Percentiles rank a stretch among this genome's conserved stretches.
These are phyloP conservation scores for Gentiana macrophylla DNA, from an alignment of 257 asterid genomes.

Conservation along the genomic window DNA sequence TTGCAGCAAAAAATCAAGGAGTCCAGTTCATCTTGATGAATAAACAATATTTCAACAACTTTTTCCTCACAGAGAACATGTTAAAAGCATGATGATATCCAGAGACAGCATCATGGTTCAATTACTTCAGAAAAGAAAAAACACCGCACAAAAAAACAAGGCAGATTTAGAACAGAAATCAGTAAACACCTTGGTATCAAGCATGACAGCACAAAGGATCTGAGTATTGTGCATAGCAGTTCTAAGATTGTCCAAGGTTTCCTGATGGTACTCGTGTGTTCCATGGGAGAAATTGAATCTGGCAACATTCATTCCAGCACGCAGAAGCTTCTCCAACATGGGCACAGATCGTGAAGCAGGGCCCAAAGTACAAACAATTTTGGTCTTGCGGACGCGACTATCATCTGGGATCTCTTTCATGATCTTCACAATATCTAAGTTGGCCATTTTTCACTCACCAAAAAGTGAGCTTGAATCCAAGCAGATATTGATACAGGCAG, in stretches of 20 bases:
- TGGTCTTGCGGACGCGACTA: conserved; percentile 64
- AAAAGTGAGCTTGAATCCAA: conserved; percentile 3
- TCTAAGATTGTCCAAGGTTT: conserved; percentile 52
- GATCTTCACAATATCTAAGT: conserved; percentile 52
- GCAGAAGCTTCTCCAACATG: conserved; percentile 71
- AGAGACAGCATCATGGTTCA: no score
- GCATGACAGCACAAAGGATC: conserved; percentile 78
- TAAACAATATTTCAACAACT: no score
- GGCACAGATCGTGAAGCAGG: conserved; percentile 73
- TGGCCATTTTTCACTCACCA: conserved; percentile 30
- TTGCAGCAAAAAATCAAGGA: no score
- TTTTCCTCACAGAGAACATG: neutral
- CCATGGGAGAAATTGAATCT: conserved; percentile 86
- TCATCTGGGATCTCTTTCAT: conserved; percentile 40
- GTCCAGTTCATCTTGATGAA: no score
- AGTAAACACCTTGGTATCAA: conserved; percentile 59
- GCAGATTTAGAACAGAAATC: neutral
- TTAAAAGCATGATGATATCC: neutral
- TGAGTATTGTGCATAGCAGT: conserved; percentile 62
- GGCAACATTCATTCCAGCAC: conserved; percentile 89
- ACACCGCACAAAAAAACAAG: no score
- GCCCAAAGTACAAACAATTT: conserved; percentile 82
- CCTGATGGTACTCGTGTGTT: conserved; percentile 80
- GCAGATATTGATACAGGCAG: conserved; percentile 2
- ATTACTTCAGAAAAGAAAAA: no score